Evolutionary conservation across 257 asterid species (phyloP), one percentile per base, ranked within the genome.

Genomic region (Nicotiana paniculata): DNA sequence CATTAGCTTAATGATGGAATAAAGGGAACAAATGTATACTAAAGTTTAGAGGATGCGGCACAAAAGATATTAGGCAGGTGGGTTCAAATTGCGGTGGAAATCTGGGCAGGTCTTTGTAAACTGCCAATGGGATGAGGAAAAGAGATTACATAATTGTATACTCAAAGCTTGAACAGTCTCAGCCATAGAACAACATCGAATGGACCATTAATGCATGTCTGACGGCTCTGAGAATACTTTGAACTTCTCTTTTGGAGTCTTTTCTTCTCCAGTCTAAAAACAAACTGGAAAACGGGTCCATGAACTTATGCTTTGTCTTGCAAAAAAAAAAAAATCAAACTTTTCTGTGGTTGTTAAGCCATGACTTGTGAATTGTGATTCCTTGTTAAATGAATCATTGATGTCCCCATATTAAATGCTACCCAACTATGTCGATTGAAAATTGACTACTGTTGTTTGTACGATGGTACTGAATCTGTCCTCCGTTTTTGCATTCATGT

Each of bases 381-480:
- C 37, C 16, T 74, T 70, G 58, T 43, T 39, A 43, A 21, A 10
- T 24, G 39, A 21, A 74, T 13, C 62, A 74, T 48, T 51, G 63
- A 48, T 75, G 64, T 51, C 80, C 46, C 53, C 26, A 74, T 72
- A 62, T 43, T 72, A 72, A 21, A 74, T 72, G 62, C 62, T 72
- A 74, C 26, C 62, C 79, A 75, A 51, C 58, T 53, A 53, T 53
- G 58, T 12, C 58, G 58, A 53, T 53, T 26, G 43, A 74, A 28
- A 75, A 48, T 3, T 48, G 79, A 26, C 43, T 51, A 26, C 63
- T 15, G 4, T 75, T 75, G 3, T 75, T 28, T 28, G 80, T 75
- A 75, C 80, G 63, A 15, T 75, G 26, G 80, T 75, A 75, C 80
- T 75, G 64, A 51, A 28, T 51, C 4, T 75, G 80, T 75, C 80